Conservation (phyloP, 2,329 filamentous ascomycete genomes). For the Gyromitra esculenta region DNA sequence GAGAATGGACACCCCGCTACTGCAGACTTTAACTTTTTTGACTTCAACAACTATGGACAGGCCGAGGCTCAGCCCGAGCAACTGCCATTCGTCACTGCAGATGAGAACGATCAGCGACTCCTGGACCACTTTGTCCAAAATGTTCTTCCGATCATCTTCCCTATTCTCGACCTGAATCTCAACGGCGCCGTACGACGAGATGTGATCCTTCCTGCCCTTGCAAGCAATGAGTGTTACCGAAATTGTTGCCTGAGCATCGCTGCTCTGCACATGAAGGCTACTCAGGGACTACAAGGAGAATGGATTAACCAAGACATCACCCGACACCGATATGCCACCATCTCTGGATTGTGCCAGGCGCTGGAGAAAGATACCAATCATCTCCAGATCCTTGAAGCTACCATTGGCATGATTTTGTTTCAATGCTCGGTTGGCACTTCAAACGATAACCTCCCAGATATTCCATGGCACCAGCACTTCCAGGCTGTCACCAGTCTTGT, state of each 20-base stretch:
- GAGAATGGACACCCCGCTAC: constrained; percentile 42
- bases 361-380: constrained; percentile 83
- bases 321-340: constrained; percentile 87
- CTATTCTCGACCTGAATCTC: constrained; percentile 86
- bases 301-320: constrained; percentile 81
- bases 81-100: constrained; percentile 67
- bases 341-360: constrained; percentile 83
- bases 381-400: constrained; percentile 87
- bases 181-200: constrained; percentile 84
- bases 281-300: constrained; percentile 68
- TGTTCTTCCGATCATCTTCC: constrained; percentile 89
- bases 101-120: constrained; percentile 85
- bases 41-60: constrained; percentile 74
- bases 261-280: constrained; percentile 89
- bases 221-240: constrained; percentile 90
- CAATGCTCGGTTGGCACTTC: constrained; percentile 89
- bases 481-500: constrained; percentile 87
- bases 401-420: constrained; percentile 94
- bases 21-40: constrained; percentile 77
- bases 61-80: constrained; percentile 69
- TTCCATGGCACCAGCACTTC: constrained; percentile 97
- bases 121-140: constrained; percentile 90
- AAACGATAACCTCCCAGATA: constrained; percentile 85
- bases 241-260: constrained; percentile 96
- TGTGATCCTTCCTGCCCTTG: constrained; percentile 84